A percentile compares a stretch with the other conserved stretches of the same genome.
Conservation (phyloP, 2,329 filamentous ascomycete species). For the Trichoderma guizhouense region DNA sequence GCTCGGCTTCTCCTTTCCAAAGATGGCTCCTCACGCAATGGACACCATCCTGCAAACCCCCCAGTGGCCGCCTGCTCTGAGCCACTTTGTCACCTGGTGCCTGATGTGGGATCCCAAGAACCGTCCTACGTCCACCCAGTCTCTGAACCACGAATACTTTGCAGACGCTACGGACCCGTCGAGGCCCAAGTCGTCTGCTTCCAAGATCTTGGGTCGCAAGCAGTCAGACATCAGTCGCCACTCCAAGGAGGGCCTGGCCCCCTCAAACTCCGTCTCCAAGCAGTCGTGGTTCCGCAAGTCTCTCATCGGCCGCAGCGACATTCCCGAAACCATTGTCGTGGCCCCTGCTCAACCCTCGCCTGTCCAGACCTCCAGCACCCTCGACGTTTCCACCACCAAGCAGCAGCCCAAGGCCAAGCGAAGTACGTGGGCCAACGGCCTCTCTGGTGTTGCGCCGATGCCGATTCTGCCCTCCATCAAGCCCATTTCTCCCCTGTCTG, state of each 20-base stretch:
- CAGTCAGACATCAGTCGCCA: slow-evolving; percentile 75
- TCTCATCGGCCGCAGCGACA: slow-evolving; percentile 75
- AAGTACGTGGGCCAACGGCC: slow-evolving; percentile 88
- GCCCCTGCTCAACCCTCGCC: slow-evolving; percentile 43
- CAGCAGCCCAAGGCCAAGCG: slow-evolving; percentile 66
- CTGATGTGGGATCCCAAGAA: slow-evolving; percentile 97
- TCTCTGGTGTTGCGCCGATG: slow-evolving; percentile 80
- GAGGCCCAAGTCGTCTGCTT: slow-evolving; percentile 84
- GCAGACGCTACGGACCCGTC: slow-evolving; percentile 86
- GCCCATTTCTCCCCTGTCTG: slow-evolving; percentile 93
- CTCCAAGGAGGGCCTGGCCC: slow-evolving; percentile 54
- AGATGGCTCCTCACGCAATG: slow-evolving; percentile 97
- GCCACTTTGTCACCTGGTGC: slow-evolving; percentile 96
- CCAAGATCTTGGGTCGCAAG: slow-evolving; percentile 81
- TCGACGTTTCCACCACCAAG: slow-evolving; percentile 37
- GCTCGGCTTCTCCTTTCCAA: slow-evolving; percentile 96
- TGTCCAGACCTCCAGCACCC: slow-evolving; percentile 39
- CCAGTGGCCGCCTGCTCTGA: slow-evolving; percentile 85
- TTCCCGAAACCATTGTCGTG: slow-evolving; percentile 55
- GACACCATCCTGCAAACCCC: slow-evolving; percentile 87
- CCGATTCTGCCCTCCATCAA: slow-evolving; percentile 92
- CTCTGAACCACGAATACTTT: slow-evolving; percentile 95
- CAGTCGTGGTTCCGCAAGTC: slow-evolving; percentile 97
- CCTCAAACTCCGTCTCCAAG: slow-evolving; percentile 69
- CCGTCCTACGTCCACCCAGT: slow-evolving; percentile 87